Conservation (phyloP, 192 early-diverging fungal species). For the Coemansia sp. region DNA sequence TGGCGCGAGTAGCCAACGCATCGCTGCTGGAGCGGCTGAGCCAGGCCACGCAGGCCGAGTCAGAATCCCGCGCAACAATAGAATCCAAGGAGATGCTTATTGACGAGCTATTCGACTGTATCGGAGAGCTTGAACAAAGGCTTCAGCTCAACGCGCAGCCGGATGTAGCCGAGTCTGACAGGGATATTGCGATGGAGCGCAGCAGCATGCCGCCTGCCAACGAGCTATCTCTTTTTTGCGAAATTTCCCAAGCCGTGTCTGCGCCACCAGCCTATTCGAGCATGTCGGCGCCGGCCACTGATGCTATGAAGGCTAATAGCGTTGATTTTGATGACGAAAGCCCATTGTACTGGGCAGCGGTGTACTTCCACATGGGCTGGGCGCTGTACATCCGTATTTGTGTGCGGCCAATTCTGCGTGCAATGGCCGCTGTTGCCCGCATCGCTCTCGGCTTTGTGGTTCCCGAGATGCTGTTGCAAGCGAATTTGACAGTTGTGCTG, state of each 20-base stretch:
- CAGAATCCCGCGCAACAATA: slow-evolving; percentile 7
- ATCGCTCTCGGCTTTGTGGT: slow-evolving; percentile 18
- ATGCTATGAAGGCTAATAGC: slow-evolving; percentile 1
- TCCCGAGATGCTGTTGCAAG: slow-evolving; percentile 14
- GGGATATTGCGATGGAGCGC: background rate
- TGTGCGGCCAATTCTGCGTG: slow-evolving; percentile 20
- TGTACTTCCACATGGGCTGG: slow-evolving; percentile 42
- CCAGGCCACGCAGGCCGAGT: slow-evolving; percentile 15
- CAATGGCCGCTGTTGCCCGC: slow-evolving; percentile 5
- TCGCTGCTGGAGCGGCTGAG: slow-evolving; percentile 10
- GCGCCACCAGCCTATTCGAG: slow-evolving; percentile 14
- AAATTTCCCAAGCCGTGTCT: slow-evolving; percentile 32
- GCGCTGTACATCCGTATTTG: slow-evolving; percentile 28
- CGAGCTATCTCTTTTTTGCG: slow-evolving; percentile 13
- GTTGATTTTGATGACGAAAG: slow-evolving; percentile 1
- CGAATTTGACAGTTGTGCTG: background rate
- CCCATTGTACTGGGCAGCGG: slow-evolving; percentile 30
- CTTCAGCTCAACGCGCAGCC: background rate
- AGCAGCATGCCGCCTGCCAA: background rate
- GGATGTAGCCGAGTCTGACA: too few species aligned
- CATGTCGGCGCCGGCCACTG: background rate
- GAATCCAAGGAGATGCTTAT: slow-evolving; percentile 16
- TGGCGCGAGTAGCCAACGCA: slow-evolving; percentile 1
- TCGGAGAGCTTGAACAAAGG: slow-evolving; percentile 26
- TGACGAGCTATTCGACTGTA: slow-evolving; percentile 13